Conservation (phyloP, 805 yeast genomes). For the Yueomyces sinensis region DNA sequence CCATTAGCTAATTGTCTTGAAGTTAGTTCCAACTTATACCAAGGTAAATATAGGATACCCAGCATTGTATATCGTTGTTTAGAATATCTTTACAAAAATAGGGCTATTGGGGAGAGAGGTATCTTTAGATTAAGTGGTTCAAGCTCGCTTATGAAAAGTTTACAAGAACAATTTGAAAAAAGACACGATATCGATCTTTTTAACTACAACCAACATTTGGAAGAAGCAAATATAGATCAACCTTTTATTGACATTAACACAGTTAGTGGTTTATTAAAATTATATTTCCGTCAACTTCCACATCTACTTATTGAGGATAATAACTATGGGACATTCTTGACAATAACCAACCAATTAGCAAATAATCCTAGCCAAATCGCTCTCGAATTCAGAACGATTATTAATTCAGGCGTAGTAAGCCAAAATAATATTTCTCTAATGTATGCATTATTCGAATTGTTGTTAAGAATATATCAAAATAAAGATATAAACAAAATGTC, state of each 20-base stretch:
- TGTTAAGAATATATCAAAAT: conserved; percentile 50
- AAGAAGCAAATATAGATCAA: neutral
- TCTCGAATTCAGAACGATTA: conserved; percentile 23
- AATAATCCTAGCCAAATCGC: conserved; percentile 20
- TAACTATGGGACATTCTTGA: conserved; percentile 28
- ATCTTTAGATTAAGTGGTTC: conserved; percentile 86
- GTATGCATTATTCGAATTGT: conserved; percentile 50
- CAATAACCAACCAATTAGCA: conserved; percentile 21
- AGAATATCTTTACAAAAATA: conserved; percentile 46
- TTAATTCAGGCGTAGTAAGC: conserved; percentile 29
- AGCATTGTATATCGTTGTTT: conserved; percentile 67
- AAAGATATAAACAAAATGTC: conserved; percentile 70
- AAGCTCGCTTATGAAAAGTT: conserved; percentile 53
- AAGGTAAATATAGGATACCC: conserved; percentile 36
- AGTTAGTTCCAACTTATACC: conserved; percentile 33
- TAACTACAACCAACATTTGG: conserved; percentile 16
- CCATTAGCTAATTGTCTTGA: conserved; percentile 38
- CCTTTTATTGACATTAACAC: conserved; percentile 54
- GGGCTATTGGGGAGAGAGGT: conserved; percentile 81
- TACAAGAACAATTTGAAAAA: conserved; percentile 57
- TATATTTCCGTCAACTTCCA: conserved; percentile 70
- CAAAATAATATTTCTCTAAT: conserved; percentile 44
- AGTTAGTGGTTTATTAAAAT: conserved; percentile 72
- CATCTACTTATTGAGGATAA: conserved; percentile 50
- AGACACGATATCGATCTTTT: conserved; percentile 58